Evolutionary conservation across 805 yeast species (phyloP).

Genomic region (Wickerhamiella qilinensis): DNA sequence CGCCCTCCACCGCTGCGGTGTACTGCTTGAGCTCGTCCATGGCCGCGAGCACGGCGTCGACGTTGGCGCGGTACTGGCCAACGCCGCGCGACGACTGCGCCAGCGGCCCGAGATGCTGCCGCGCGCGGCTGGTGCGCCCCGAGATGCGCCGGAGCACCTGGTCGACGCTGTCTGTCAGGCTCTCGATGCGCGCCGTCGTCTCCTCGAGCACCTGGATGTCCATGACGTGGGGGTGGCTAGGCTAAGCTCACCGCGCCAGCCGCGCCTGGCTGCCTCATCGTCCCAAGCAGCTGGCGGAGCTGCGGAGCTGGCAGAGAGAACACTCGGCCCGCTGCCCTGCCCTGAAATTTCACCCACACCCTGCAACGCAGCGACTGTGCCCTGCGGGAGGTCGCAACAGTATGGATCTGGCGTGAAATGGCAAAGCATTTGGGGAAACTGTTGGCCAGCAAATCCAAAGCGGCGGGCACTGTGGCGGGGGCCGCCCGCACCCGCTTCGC

Average conservation of each 20-base stretch:
- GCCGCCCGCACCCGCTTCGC: conserved; percentile 79
- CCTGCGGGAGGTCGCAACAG: too few species aligned
- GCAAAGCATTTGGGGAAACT: conserved; percentile 11
- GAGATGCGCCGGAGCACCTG: conserved; percentile 39
- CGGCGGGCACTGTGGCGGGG: neutral
- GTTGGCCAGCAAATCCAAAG: conserved; percentile 4
- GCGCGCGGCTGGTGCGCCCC: conserved; percentile 37
- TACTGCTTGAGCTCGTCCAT: conserved; percentile 13
- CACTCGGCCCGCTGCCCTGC: too few species aligned
- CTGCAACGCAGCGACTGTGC: conserved; percentile 4
- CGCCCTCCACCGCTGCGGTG: neutral
- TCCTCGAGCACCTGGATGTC: conserved; percentile 73
- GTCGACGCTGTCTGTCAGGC: conserved; percentile 38
- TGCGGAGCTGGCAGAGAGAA: too few species aligned
- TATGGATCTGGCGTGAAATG: too few species aligned
- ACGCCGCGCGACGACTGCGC: conserved; percentile 38
- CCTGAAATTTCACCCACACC: too few species aligned
- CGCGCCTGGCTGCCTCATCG: neutral
- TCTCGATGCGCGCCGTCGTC: conserved; percentile 42
- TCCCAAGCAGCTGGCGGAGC: neutral
- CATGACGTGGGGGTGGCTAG: neutral
- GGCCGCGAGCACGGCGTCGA: conserved; percentile 15
- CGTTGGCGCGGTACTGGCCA: conserved; percentile 11
- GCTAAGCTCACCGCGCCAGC: neutral
- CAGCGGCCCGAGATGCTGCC: conserved; percentile 54